phyloP scores from a whole-genome alignment of 345 rosid species.

The Gossypium australe region DNA sequence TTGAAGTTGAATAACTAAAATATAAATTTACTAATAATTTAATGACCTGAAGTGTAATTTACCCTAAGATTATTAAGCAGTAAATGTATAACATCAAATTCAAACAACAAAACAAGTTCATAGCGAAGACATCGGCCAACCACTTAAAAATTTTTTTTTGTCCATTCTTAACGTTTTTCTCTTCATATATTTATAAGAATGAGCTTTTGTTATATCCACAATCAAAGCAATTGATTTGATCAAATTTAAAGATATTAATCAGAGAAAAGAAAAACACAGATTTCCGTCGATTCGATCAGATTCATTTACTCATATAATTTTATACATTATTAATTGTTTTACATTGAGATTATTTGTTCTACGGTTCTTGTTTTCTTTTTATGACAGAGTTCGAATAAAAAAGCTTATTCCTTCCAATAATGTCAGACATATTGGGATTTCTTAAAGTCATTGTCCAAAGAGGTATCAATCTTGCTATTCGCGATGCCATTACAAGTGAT shows the following conservation, averaged over 20 bases:
- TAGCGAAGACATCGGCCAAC: neutral
- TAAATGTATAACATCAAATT: too few species aligned
- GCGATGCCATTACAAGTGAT: conserved; percentile 44
- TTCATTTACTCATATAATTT: neutral
- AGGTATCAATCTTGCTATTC: conserved; percentile 43
- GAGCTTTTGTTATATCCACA: neutral
- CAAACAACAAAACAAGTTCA: neutral
- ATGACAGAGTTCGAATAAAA: neutral
- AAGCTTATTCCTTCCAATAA: neutral
- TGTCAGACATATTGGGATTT: conserved; percentile 38
- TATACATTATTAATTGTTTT: too few species aligned
- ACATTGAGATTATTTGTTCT: too few species aligned
- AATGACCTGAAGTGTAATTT: too few species aligned
- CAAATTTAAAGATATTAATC: neutral
- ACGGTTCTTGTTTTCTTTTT: neutral
- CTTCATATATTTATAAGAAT: neutral
- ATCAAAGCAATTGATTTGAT: neutral
- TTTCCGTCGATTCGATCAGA: neutral
- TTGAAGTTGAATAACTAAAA: too few species aligned
- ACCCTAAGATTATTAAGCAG: too few species aligned
- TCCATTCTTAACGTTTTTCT: neutral
- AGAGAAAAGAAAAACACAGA: neutral
- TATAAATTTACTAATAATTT: too few species aligned
- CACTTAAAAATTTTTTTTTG: neutral
- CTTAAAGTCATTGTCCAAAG: conserved; percentile 34